phyloP scores from a whole-genome alignment of 2,329 filamentous ascomycete species.

The Cadophora sp. region DNA sequence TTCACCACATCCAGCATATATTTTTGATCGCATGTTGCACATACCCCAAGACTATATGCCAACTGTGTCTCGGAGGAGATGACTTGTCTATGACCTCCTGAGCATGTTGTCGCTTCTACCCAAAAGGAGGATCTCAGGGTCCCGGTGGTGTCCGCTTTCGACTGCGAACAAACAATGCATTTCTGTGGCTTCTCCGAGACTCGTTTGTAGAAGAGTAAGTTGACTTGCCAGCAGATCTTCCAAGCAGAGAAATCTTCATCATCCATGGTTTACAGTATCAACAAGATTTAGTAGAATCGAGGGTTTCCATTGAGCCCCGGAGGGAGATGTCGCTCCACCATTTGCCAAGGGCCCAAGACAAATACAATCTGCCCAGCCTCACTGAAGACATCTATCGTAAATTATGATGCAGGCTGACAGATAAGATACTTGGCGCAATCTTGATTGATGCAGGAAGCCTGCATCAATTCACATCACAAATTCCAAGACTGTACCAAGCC shows the following conservation, averaged over 20 bases:
- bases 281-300: too few relatives aligned
- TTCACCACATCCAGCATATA: constrained; percentile 23
- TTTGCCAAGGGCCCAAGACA: too few relatives aligned
- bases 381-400: background rate
- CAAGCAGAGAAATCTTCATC: constrained; percentile 16
- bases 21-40: constrained; percentile 23
- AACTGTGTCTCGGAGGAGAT: background rate
- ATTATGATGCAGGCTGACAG: background rate
- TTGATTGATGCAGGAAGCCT: background rate
- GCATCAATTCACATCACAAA: background rate
- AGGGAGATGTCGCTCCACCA: too few relatives aligned
- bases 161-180: constrained; percentile 17
- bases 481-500: background rate
- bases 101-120: constrained; percentile 19
- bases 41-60: constrained; percentile 7
- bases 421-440: background rate
- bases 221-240: constrained; percentile 22
- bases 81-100: constrained; percentile 16
- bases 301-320: too few relatives aligned
- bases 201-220: constrained; percentile 18
- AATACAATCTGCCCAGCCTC: background rate
- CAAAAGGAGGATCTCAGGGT: constrained; percentile 18
- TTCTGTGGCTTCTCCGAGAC: background rate
- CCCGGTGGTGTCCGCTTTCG: background rate
- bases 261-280: constrained; percentile 13